Base-by-base conservation (phyloP, 2,329 filamentous ascomycete genomes). In the Trichoderma harzianum region DNA sequence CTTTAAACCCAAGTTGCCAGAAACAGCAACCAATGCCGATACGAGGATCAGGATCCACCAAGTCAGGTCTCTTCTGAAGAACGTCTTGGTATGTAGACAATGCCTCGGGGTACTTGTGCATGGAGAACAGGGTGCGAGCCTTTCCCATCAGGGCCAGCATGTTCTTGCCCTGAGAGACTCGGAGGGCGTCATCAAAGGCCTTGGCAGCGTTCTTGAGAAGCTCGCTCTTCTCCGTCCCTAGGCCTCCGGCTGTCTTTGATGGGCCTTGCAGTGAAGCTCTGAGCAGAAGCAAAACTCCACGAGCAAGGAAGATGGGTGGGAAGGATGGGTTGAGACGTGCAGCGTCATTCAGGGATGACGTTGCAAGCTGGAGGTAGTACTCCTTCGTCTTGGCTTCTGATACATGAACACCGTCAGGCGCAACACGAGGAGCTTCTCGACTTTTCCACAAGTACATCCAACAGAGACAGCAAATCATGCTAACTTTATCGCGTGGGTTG, bases 11-110 rank as follows among this genome's bases (percentile, higher is more conserved):
- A 32, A 99, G 86, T 81, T 97, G 93, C 96, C 97, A 99, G 80
- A 98, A 92, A 84, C 96, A 99, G 82, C 94, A 96, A 60, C 96
- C 96, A 78, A 99, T 95, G 70, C 96, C 96, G 76, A 99, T 95
- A 76, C 97, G 90, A 76, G 96, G 97, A 81, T 99, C 96, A 0
- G 96, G 96, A 78, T 99, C 96, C 55, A 92, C 89, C 78, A 98
- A 86, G 75, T 93, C 90, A 2, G 96, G 96, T 85, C 95, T 94
- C 81, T 92, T 94, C 76, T 90, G 87, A 65, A 99, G 84, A 18
- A 94, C 94, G 72, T 93, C 92, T 82, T 99, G 96, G 79, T 98
- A 99, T 28, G 89, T 86, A 73, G 92, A 88, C 67, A 98, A 83
- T 16, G 97, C 92, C 68, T 98, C 94, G 1, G 91, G 87, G 78